Evolutionary conservation across 176 grass and related monocot species (phyloP).

Genomic region (Hordeum marinum): DNA sequence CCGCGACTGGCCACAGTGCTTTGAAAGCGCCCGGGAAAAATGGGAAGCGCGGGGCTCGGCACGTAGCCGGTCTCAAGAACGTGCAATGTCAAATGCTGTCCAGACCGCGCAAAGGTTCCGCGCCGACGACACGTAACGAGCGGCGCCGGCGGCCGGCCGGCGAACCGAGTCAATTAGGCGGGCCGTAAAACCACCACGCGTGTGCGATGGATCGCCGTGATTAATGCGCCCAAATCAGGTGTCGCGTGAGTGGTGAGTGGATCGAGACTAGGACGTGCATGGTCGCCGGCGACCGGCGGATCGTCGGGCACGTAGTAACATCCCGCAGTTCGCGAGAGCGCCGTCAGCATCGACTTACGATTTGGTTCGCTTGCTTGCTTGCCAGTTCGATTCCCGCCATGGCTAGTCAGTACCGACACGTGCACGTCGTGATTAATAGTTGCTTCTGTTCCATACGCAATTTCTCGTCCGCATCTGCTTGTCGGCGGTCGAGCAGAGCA

Average conservation of each 20-base stretch:
- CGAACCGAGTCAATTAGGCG: neutral
- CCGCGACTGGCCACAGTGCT: slow-evolving; percentile 10
- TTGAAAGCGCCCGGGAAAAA: neutral
- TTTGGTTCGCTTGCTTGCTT: neutral
- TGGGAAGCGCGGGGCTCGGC: neutral
- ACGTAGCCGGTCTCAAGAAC: neutral
- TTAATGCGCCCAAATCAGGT: neutral
- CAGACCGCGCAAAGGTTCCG: neutral
- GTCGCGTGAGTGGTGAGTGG: slow-evolving; percentile 7
- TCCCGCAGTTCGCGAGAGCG: neutral
- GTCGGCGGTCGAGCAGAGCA: neutral
- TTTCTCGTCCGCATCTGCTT: slow-evolving; percentile 5
- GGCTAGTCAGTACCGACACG: neutral
- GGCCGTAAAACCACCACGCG: neutral
- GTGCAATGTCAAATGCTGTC: neutral
- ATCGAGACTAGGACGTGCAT: neutral
- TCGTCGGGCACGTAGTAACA: neutral
- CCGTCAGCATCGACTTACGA: neutral
- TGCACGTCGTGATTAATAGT: neutral
- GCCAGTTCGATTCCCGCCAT: neutral
- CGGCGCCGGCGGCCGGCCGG: neutral
- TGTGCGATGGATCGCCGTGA: neutral
- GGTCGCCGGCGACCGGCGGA: neutral
- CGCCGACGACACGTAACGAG: neutral
- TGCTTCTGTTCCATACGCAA: neutral